Evolutionary conservation across 164 flowering plant species (phyloP).

Genomic region (Macadamia tetraphylla): DNA sequence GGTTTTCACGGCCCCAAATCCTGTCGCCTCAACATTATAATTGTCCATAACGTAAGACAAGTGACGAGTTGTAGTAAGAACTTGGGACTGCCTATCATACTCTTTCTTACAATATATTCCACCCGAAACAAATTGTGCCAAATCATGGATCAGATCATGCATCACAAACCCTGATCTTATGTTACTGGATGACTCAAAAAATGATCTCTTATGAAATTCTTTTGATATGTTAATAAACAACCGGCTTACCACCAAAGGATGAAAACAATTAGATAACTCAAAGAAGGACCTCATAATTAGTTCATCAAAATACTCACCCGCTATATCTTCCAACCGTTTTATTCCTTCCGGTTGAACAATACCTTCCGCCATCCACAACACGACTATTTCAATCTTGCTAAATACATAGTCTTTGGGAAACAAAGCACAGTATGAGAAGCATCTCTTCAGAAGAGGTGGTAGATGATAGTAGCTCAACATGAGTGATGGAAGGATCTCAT

Average conservation of each 20-base stretch:
- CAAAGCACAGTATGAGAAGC: conserved; percentile 27
- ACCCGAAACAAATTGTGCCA: conserved; percentile 25
- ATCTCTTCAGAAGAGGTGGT: conserved; percentile 19
- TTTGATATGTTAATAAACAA: too few species aligned
- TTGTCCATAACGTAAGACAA: not conserved
- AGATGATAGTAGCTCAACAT: conserved; percentile 22
- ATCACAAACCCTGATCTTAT: conserved; percentile 1
- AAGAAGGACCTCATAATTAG: conserved; percentile 29
- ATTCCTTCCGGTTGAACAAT: conserved; percentile 7
- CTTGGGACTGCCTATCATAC: not conserved
- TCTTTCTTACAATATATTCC: conserved; percentile 10
- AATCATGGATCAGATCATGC: conserved; percentile 36
- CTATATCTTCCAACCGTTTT: conserved; percentile 21
- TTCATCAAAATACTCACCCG: conserved; percentile 16
- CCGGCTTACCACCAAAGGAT: too few species aligned
- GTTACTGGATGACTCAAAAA: too few species aligned
- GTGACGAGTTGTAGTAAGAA: conserved; percentile 20
- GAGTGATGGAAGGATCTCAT: conserved; percentile 12
- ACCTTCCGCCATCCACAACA: conserved; percentile 31
- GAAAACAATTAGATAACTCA: not conserved
- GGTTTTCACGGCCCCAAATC: not conserved
- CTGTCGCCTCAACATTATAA: not conserved
- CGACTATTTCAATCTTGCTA: conserved; percentile 4
- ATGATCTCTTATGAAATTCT: too few species aligned
- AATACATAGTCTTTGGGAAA: conserved; percentile 19